Percentiles rank a stretch among this genome's conserved stretches.
These are phyloP conservation scores for Cudoniella acicularis DNA, from an alignment of 495 filamentous ascomycete genomes.

Conservation along the genomic window DNA sequence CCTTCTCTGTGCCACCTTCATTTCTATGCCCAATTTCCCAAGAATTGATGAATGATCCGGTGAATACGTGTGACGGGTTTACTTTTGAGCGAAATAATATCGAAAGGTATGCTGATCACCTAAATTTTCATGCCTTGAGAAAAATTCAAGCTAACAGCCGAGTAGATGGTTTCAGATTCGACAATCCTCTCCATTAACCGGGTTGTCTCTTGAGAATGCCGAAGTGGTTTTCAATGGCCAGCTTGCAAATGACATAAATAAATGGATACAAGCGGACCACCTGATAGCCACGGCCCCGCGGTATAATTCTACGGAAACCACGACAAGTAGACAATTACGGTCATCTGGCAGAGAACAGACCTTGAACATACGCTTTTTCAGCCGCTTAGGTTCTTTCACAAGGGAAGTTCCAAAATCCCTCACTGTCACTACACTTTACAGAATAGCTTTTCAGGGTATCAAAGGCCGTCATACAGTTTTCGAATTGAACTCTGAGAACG, in stretches of 20 bases:
- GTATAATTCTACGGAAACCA: neutral
- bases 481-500: conserved; percentile 10
- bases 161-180: conserved; percentile 29
- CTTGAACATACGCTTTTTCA: conserved; percentile 12
- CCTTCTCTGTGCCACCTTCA: conserved; percentile 14
- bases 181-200: conserved; percentile 28
- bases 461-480: conserved; percentile 24
- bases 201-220: conserved; percentile 15
- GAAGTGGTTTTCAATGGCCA: conserved; percentile 19
- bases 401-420: conserved; percentile 1
- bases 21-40: conserved; percentile 29
- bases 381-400: conserved; percentile 11
- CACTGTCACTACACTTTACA: conserved; percentile 18
- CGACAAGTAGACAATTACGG: neutral
- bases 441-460: conserved; percentile 25
- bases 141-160: no score
- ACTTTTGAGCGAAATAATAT: conserved; percentile 23
- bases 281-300: neutral
- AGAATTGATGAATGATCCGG: conserved; percentile 29
- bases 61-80: conserved; percentile 24
- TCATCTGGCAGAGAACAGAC: neutral
- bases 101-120: neutral
- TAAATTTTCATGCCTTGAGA: neutral
- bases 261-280: no score
- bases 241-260: conserved; percentile 2